Evolutionary conservation across 108 stramenopile species (phyloP).

Genomic region (Mayamaea pseudoterrestris): DNA sequence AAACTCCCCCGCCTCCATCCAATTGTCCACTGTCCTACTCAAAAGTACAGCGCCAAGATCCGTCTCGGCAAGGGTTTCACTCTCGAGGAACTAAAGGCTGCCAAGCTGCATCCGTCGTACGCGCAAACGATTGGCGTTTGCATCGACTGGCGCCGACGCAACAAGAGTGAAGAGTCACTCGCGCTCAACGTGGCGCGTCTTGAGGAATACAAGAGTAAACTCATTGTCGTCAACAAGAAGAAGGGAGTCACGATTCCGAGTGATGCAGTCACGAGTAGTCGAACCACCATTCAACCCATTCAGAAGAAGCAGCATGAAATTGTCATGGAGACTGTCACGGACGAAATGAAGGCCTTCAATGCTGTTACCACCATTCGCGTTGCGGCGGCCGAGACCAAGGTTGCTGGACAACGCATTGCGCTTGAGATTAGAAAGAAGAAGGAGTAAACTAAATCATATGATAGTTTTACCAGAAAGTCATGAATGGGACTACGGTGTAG

Average conservation of each 20-base stretch:
- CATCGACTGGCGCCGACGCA: slow-evolving; percentile 90
- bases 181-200: slow-evolving; percentile 88
- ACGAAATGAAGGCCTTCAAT: slow-evolving; percentile 65
- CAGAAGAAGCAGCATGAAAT: slow-evolving; percentile 38
- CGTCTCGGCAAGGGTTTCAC: slow-evolving; percentile 95
- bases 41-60: slow-evolving; percentile 91
- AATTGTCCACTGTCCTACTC: slow-evolving; percentile 92
- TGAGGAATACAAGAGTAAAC: slow-evolving; percentile 87
- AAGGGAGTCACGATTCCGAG: no score
- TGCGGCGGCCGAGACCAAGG: slow-evolving; percentile 70
- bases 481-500: no score
- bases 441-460: slow-evolving; percentile 26
- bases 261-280: no score
- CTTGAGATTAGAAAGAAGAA: slow-evolving; percentile 76
- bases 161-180: slow-evolving; percentile 77
- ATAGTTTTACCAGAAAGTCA: no score
- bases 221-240: slow-evolving; percentile 89
- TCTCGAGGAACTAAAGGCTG: slow-evolving; percentile 92
- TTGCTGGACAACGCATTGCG: slow-evolving; percentile 60
- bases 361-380: slow-evolving; percentile 75
- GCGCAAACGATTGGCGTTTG: slow-evolving; percentile 94
- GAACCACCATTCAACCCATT: slow-evolving; percentile 62
- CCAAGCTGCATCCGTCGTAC: slow-evolving; percentile 70
- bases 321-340: slow-evolving; percentile 69
- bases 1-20: slow-evolving; percentile 88